phyloP scores from a whole-genome alignment of 768 basidiomycete species.

The Pisolithus tinctorius region DNA sequence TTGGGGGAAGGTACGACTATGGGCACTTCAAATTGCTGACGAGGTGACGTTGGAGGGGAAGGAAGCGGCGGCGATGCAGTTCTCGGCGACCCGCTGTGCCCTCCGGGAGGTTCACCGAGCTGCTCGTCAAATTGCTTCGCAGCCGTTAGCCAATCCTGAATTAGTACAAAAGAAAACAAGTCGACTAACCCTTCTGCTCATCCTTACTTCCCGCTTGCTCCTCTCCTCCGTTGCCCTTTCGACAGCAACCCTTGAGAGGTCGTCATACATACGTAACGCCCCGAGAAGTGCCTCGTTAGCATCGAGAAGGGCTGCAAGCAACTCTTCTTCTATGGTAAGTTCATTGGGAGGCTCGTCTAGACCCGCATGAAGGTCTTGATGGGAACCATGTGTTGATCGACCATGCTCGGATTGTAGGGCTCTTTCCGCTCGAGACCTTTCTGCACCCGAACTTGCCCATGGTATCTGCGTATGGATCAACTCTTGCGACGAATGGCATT shows the following conservation, averaged over 20 bases:
- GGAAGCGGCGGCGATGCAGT: constrained; percentile 20
- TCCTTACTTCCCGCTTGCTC: constrained; percentile 59
- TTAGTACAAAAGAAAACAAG: not conserved
- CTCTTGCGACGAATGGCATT: constrained; percentile 78
- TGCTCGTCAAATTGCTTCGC: constrained; percentile 20
- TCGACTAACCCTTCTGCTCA: constrained; percentile 57
- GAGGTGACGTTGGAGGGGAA: constrained; percentile 21
- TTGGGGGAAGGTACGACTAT: constrained; percentile 23
- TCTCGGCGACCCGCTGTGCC: constrained; percentile 23
- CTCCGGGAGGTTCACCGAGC: constrained; percentile 12
- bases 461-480: constrained; percentile 82
- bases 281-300: constrained; percentile 68
- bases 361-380: constrained; percentile 18
- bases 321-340: constrained; percentile 64
- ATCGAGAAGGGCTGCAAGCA: constrained; percentile 64
- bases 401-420: constrained; percentile 9
- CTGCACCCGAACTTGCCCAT: constrained; percentile 83
- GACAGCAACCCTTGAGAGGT: constrained; percentile 60
- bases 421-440: constrained; percentile 48
- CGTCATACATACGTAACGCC: constrained; percentile 69
- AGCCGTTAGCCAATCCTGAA: not conserved
- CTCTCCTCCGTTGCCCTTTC: constrained; percentile 54
- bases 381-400: constrained; percentile 17
- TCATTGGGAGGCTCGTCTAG: constrained; percentile 33
- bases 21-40: constrained; percentile 27